Evolutionary conservation across 164 flowering plant species (phyloP).

Genomic region (Magnolia kwangsiensis): DNA sequence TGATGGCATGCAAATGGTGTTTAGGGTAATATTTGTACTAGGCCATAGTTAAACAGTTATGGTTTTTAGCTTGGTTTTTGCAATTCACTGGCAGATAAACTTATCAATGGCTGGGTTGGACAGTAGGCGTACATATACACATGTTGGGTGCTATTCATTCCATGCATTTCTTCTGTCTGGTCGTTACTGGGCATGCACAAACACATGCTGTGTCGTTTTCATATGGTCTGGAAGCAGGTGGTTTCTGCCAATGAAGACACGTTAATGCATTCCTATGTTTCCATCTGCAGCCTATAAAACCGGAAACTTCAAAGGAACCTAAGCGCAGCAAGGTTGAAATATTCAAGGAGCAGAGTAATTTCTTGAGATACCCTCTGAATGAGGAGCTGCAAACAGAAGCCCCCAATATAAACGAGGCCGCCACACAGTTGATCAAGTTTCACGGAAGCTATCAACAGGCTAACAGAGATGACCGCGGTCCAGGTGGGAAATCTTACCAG

Average conservation of each 20-base stretch:
- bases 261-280: not conserved
- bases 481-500: constrained; percentile 49
- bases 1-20: no score
- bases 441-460: constrained; percentile 97
- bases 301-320: constrained; percentile 43
- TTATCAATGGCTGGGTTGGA: no score
- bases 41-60: no score
- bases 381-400: constrained; percentile 89
- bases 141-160: not conserved
- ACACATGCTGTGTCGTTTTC: not conserved
- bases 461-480: constrained; percentile 78
- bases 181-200: not conserved
- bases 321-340: constrained; percentile 98
- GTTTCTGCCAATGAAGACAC: not conserved
- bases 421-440: constrained; percentile 91
- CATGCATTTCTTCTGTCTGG: no score
- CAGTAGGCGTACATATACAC: no score
- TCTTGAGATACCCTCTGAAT: constrained; percentile 86
- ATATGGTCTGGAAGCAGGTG: not conserved
- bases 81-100: no score
- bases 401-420: constrained; percentile 81
- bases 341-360: constrained; percentile 89
- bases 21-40: no score
- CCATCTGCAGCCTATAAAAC: constrained; percentile 73
- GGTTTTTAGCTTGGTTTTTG: no score